A percentile compares a stretch with the other conserved stretches of the same genome.
phyloP scores from a whole-genome alignment of 331 rosid species.

The Saraca asoca region DNA sequence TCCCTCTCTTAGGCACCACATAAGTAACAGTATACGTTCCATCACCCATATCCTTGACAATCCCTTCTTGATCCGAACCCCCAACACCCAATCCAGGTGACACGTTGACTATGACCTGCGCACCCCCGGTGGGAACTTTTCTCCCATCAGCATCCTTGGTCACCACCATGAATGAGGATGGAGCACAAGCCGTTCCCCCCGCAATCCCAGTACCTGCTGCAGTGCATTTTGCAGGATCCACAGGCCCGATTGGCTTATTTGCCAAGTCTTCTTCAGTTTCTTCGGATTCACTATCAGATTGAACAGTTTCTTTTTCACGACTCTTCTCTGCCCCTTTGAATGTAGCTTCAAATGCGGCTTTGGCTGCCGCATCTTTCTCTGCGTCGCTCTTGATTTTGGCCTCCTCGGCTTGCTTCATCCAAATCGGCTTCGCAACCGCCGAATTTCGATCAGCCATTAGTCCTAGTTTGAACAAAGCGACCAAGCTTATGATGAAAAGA shows the following conservation, averaged over 20 bases:
- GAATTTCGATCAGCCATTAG: conserved; percentile 83
- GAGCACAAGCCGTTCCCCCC: conserved; percentile 87
- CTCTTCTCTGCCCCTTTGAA: conserved; percentile 71
- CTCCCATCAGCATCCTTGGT: conserved; percentile 88
- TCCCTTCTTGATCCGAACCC: conserved; percentile 91
- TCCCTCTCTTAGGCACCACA: conserved; percentile 96
- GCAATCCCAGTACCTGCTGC: conserved; percentile 91
- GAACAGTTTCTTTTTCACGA: conserved; percentile 51
- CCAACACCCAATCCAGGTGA: conserved; percentile 91
- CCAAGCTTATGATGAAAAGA: conserved; percentile 8
- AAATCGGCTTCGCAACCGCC: conserved; percentile 72
- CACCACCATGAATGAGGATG: conserved; percentile 70
- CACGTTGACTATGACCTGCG: conserved; percentile 70
- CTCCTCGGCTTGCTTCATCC: conserved; percentile 99
- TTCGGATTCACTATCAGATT: conserved; percentile 91
- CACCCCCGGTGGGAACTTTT: conserved; percentile 75
- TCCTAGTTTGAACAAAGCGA: conserved; percentile 29
- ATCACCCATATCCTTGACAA: conserved; percentile 93
- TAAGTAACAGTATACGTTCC: conserved; percentile 87
- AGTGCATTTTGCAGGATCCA: conserved; percentile 76
- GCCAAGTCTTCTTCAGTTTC: conserved; percentile 83
- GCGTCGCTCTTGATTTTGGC: conserved; percentile 93
- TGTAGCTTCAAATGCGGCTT: conserved; percentile 96
- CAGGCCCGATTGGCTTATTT: conserved; percentile 83
- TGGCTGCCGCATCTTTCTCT: conserved; percentile 87